Evolutionary conservation across 495 filamentous ascomycete genomes (phyloP).

Genomic region (Letharia columbiana): DNA sequence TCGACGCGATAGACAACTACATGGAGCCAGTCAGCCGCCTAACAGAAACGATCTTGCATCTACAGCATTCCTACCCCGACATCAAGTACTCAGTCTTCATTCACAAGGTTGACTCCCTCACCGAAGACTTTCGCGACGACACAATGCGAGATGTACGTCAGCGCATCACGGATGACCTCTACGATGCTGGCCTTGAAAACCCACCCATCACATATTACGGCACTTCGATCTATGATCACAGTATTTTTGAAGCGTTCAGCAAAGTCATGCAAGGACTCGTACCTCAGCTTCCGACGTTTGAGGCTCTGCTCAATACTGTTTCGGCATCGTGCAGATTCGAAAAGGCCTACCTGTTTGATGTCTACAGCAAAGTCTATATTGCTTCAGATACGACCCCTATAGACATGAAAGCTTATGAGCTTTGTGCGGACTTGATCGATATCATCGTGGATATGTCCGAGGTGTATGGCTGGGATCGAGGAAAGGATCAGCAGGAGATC

Average conservation of each 20-base stretch:
- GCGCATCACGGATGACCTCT: slow-evolving; percentile 93
- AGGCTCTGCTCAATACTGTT: slow-evolving; percentile 82
- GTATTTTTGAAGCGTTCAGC: slow-evolving; percentile 94
- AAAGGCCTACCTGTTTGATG: slow-evolving; percentile 95
- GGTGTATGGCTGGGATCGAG: slow-evolving; percentile 74
- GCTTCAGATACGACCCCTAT: slow-evolving; percentile 89
- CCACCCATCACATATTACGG: slow-evolving; percentile 86
- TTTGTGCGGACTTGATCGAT: slow-evolving; percentile 96
- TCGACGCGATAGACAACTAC: slow-evolving; percentile 96
- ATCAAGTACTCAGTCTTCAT: slow-evolving; percentile 98
- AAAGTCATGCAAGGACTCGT: slow-evolving; percentile 98
- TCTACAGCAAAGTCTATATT: slow-evolving; percentile 95
- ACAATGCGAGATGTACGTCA: slow-evolving; percentile 92
- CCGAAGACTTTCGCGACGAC: slow-evolving; percentile 88
- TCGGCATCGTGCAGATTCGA: slow-evolving; percentile 86
- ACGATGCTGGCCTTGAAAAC: slow-evolving; percentile 83
- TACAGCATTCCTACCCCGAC: slow-evolving; percentile 77
- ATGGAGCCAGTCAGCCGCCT: slow-evolving; percentile 80
- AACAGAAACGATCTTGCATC: slow-evolving; percentile 74
- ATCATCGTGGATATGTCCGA: slow-evolving; percentile 94
- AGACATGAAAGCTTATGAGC: slow-evolving; percentile 89
- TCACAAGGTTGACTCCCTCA: slow-evolving; percentile 92
- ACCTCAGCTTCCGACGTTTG: slow-evolving; percentile 81
- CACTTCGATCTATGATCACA: slow-evolving; percentile 95
- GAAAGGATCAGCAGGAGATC: slow-evolving; percentile 48